These are phyloP conservation scores for Colletotrichum brevisporum DNA, from an alignment of 2,329 filamentous ascomycete species.

Conservation along the genomic window DNA sequence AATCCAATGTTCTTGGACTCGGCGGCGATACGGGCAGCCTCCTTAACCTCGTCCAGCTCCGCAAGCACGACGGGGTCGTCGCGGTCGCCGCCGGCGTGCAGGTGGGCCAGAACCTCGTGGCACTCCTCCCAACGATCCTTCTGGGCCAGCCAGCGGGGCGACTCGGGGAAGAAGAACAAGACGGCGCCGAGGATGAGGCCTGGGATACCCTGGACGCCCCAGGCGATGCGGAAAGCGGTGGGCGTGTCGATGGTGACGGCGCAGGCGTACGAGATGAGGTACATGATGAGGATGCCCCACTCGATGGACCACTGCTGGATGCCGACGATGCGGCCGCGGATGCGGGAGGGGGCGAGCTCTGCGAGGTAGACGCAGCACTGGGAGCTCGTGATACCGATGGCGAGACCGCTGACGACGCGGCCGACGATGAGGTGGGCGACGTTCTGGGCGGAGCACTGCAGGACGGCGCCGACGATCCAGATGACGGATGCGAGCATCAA, in stretches of 20 bases:
- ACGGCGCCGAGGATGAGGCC: constrained; percentile 44
- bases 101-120: constrained; percentile 47
- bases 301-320: constrained; percentile 83
- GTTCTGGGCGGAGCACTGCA: constrained; percentile 72
- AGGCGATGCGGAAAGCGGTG: constrained; percentile 71
- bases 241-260: constrained; percentile 68
- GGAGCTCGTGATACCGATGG: constrained; percentile 76
- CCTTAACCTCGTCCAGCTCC: constrained; percentile 68
- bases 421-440: constrained; percentile 68
- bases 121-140: constrained; percentile 42
- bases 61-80: constrained; percentile 69
- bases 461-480: constrained; percentile 71
- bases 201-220: constrained; percentile 43
- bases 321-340: constrained; percentile 76
- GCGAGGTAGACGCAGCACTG: constrained; percentile 79
- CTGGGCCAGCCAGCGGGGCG: constrained; percentile 39
- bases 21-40: constrained; percentile 54
- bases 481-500: constrained; percentile 61
- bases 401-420: constrained; percentile 74
- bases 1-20: constrained; percentile 56
- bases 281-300: constrained; percentile 77
- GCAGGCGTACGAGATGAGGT: constrained; percentile 76
- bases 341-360: constrained; percentile 71
- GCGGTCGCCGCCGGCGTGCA: constrained; percentile 70
- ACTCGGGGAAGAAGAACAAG: constrained; percentile 41